Evolutionary conservation across 208 protist genomes (phyloP), one percentile per base, ranked within the genome.

Genomic region (Leishmania major): DNA sequence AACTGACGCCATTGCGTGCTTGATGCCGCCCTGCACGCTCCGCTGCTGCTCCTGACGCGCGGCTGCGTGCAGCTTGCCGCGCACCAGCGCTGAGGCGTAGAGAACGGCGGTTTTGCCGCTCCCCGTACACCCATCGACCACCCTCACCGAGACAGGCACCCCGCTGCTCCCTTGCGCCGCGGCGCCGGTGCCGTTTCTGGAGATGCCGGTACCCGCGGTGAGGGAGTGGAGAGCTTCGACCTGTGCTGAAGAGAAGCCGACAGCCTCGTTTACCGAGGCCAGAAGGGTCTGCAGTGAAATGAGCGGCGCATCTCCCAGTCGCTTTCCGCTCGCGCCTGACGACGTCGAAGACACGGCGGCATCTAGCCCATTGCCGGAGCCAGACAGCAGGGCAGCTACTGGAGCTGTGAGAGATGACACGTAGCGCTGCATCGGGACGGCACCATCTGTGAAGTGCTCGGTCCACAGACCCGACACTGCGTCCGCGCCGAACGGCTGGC

Each of bases 91-190:
- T 1, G 86, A 82, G 17, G 94, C 89, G 73, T 88, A 87, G 47
- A 96, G 86, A 11, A 96, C 80, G 49, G 90, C 86, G 3, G 94
- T 94, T 77, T 96, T 96, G 25, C 94, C 94, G 69, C 91, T 95
- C 28, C 94, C 94, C 3, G 88, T 88, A 66, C 85, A 81, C 13
- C 94, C 94, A 35, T 91, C 87, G 47, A 93, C 82, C 43, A 88
- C 78, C 51, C 84, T 83, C 64, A 97, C 82, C 15, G 72, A 83
- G 13, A 80, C 69, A n/a, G 78, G 86, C 25, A 69, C 82, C 25
- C 60, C 19, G 51, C 59, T 35, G 35, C 37, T 69, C 35, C 72
- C 77, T 53, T 74, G 62, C 49, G 31, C 59, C n/a, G 64, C 73
- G 49, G 66, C 35, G 71, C 67, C 76, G 35, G 53, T 40, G 67